These are phyloP conservation scores for Septoria petroselini DNA, from an alignment of 2,329 filamentous ascomycete genomes.

Conservation along the genomic window DNA sequence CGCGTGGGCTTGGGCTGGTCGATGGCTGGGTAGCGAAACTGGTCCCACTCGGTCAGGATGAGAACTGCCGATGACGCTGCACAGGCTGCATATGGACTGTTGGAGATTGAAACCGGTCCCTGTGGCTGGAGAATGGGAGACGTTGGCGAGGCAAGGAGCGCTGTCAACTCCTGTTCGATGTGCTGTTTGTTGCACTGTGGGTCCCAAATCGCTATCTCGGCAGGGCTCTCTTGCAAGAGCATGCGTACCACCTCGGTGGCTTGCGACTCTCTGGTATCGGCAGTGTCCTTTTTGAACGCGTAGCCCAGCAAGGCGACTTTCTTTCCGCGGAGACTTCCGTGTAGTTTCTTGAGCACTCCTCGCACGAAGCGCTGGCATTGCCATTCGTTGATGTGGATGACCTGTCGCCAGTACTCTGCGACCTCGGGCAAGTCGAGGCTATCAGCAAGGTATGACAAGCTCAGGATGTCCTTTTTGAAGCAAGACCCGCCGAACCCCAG, in stretches of 20 bases:
- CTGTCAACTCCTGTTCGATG: constrained; percentile 34
- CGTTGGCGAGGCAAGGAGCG: constrained; percentile 16
- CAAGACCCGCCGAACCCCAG: constrained; percentile 77
- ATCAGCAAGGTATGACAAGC: constrained; percentile 70
- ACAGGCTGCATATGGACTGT: constrained; percentile 30
- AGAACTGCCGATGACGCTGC: constrained; percentile 33
- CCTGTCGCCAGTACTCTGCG: constrained; percentile 69
- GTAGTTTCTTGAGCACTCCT: constrained; percentile 62
- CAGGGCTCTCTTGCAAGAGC: constrained; percentile 60
- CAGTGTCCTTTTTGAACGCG: constrained; percentile 76
- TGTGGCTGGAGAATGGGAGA: constrained; percentile 7
- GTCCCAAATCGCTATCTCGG: constrained; percentile 64
- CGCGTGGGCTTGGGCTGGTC: constrained; percentile 22
- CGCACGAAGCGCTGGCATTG: constrained; percentile 66
- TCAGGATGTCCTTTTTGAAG: constrained; percentile 76
- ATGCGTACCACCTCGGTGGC: constrained; percentile 65
- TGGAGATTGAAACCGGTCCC: constrained; percentile 26
- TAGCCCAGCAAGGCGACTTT: constrained; percentile 70
- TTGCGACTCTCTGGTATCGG: constrained; percentile 68
- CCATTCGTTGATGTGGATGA: constrained; percentile 72
- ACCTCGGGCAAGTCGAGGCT: constrained; percentile 67
- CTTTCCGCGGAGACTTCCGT: constrained; percentile 66
- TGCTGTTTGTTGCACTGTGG: constrained; percentile 43
- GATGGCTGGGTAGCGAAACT: constrained; percentile 28
- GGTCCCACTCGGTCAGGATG: constrained; percentile 37